These are phyloP conservation scores for Carex pumila DNA, from an alignment of 176 grass and related monocot species.

Conservation along the genomic window DNA sequence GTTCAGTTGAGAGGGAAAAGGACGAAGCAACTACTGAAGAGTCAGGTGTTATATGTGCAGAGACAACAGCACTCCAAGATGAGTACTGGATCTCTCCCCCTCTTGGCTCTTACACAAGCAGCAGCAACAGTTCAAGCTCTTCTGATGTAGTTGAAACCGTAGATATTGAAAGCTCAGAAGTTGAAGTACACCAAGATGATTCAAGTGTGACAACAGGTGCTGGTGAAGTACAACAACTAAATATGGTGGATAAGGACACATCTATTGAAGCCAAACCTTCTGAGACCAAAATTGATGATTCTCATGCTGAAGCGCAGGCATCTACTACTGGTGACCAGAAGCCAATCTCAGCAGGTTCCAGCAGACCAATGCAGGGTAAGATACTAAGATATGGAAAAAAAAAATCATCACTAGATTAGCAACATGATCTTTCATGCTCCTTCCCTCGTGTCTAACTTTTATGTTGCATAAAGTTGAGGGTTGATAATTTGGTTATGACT, in stretches of 20 bases:
- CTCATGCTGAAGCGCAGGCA: constrained; percentile 29
- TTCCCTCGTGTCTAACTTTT: background rate
- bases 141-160: background rate
- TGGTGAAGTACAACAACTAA: background rate
- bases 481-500: background rate
- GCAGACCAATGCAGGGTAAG: constrained; percentile 52
- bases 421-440: too few species aligned
- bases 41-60: constrained; percentile 11
- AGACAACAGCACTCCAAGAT: constrained; percentile 48
- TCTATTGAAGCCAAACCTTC: background rate
- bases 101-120: constrained; percentile 59
- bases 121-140: constrained; percentile 44
- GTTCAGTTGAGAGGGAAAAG: constrained; percentile 37
- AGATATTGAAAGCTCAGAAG: background rate
- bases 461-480: background rate
- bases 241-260: background rate
- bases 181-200: background rate
- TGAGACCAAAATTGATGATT: background rate
- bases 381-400: constrained; percentile 19
- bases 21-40: constrained; percentile 35
- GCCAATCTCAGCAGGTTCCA: constrained; percentile 33
- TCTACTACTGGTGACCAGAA: constrained; percentile 48
- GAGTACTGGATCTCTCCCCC: constrained; percentile 90
- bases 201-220: background rate
- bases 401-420: background rate